Conservation (phyloP, 176 grass and related monocot genomes). For the Musa itinerans region DNA sequence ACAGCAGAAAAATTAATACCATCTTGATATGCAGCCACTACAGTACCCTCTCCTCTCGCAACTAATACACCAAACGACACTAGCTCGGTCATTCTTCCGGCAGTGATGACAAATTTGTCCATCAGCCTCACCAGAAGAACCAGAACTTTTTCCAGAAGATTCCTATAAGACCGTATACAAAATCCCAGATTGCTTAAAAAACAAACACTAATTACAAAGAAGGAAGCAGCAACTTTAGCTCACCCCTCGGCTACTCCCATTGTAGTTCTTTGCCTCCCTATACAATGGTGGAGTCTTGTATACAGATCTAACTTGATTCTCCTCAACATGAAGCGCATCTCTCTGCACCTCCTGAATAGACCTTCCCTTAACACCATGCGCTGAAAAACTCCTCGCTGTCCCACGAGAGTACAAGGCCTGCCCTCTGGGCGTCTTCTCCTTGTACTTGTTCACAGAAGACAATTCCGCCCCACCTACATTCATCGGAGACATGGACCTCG, state of each 20-base stretch:
- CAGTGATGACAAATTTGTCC: slow-evolving; percentile 69
- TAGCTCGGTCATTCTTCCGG: slow-evolving; percentile 26
- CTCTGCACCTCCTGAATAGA: slow-evolving; percentile 2
- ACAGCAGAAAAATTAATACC: slow-evolving; percentile 34
- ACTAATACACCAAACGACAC: slow-evolving; percentile 51
- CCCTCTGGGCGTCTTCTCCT: slow-evolving; percentile 15
- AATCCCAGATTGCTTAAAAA: neutral
- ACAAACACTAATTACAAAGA: neutral
- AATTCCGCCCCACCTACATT: slow-evolving; percentile 4
- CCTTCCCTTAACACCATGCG: neutral
- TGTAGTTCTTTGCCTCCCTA: slow-evolving; percentile 8
- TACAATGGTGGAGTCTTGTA: neutral
- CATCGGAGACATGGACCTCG: slow-evolving; percentile 5
- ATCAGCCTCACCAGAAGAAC: slow-evolving; percentile 11
- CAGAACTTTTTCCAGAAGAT: slow-evolving; percentile 18
- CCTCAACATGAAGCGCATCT: neutral
- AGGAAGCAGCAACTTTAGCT: neutral
- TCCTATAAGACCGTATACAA: slow-evolving; percentile 15
- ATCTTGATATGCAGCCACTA: slow-evolving; percentile 49
- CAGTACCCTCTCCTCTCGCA: slow-evolving; percentile 82
- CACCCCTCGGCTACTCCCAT: slow-evolving; percentile 5
- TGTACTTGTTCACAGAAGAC: slow-evolving; percentile 10
- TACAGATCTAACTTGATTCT: slow-evolving; percentile 1
- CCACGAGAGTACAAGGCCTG: slow-evolving; percentile 2
- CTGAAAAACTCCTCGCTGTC: neutral